Base-by-base conservation (phyloP, 2,329 filamentous ascomycete genomes). In the Diplocarpon rosae region DNA sequence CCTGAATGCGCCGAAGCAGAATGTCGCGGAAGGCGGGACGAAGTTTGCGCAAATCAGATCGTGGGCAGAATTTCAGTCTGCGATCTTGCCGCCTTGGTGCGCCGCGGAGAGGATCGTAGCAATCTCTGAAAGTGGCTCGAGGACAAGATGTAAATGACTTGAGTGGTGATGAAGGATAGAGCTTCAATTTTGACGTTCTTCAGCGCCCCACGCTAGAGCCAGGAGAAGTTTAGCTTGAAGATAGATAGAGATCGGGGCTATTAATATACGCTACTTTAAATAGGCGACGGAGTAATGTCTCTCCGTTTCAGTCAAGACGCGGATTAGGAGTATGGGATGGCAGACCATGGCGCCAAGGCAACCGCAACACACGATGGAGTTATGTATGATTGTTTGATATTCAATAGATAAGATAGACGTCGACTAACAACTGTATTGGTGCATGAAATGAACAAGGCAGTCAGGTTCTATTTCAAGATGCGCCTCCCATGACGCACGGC, bases 1-100 rank as follows among this genome's bases (percentile, higher is more conserved):
- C 39, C 16, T 31, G 10, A 17, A 35, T 31, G 33, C 14, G 40
- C 28, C 8, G 27, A 32, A 32, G 33, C 14, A 13, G 15, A 24
- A 41, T 15, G 32, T 45, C 32, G 37, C 37, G 37, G 24, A 15
- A 20, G 41, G 33, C 16, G 32, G 39, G 39, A 32, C 29, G 13
- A 10, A 9, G 13, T 3, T 15, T n/a, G 24, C 20, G 24, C 15
- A 13, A 1, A 17, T 36, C 2, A 2, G 28, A 17, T 35, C n/a
- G 16, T 16, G 14, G 15, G 32, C 31, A 36, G 31, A 35, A 11
- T 15, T 5, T 30, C 15, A 15, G 24, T 9, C 8, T 14, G 17
- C 9, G 20, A n/a, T 15, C 7, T 20, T 6, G 2, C 8, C 8
- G 13, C 5, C 24, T 17, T n/a, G 39, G 3, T 28, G 32, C 7